These are phyloP conservation scores for Claviceps spartinae DNA, from an alignment of 2,329 filamentous ascomycete species.

Conservation along the genomic window DNA sequence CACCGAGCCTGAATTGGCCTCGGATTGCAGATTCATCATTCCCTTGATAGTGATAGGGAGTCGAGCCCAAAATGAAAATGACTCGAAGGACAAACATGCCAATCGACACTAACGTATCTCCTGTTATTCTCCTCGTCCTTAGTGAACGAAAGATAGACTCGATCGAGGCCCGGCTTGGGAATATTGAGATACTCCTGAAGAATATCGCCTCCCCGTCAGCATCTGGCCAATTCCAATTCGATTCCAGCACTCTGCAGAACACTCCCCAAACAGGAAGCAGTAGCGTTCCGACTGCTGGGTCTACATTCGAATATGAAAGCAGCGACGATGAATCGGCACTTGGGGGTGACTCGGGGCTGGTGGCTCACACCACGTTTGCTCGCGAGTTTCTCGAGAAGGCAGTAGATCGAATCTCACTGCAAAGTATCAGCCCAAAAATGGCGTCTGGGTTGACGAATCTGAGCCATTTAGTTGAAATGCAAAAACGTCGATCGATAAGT, in stretches of 20 bases:
- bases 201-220: conserved; percentile 19
- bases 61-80: neutral
- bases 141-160: conserved; percentile 41
- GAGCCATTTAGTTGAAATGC: conserved; percentile 38
- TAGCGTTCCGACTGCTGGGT: conserved; percentile 14
- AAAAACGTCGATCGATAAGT: conserved; percentile 27
- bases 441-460: conserved; percentile 37
- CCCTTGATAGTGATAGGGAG: neutral
- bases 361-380: conserved; percentile 39
- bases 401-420: conserved; percentile 33
- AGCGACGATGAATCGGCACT: conserved; percentile 28
- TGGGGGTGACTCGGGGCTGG: conserved; percentile 34
- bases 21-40: neutral
- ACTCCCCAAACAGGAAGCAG: conserved; percentile 15
- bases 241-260: conserved; percentile 10
- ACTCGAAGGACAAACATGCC: neutral
- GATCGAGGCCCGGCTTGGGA: conserved; percentile 30
- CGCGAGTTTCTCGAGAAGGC: conserved; percentile 40
- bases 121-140: neutral
- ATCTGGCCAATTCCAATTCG: conserved; percentile 9
- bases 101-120: neutral
- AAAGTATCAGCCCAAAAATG: conserved; percentile 35
- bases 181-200: conserved; percentile 30
- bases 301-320: conserved; percentile 23
- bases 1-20: neutral